Base-by-base conservation (phyloP, 129 eudicot genomes). In the Solidago caesia region DNA sequence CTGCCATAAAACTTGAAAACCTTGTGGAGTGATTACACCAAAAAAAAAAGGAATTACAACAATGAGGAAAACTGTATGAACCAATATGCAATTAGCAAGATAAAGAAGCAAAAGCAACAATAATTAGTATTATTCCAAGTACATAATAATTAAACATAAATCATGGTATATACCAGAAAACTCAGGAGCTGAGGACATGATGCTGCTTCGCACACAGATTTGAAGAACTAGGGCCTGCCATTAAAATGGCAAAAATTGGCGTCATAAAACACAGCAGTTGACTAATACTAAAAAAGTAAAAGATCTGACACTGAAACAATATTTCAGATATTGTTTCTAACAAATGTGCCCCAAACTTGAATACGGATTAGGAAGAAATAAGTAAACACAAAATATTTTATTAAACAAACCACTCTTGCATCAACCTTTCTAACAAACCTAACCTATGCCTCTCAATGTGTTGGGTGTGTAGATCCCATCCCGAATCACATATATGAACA, bases 141-240 rank as follows among this genome's bases (percentile, higher is more conserved):
- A 27, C 55, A 53, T 27, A 45, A 44, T 53, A 13, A 61, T 45
- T 43, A 69, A 43, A 51, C 26, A 77, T 56, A 64, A 55, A 64
- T 6, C 21, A 5, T 52, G 5, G 5, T 33, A 79, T 27, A 56
- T 79, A 79, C 82, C 82, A 2, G 82, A 48, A 72, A 56, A 53
- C 61, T 79, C 82, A 8, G 82, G 68, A 56, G 82, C 73, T 64
- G 82, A 65, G 53, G 82, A 79, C 82, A 79, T 79, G 82, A 72
- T 65, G 82, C 53, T 72, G 82, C 65, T 44, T 72, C 61, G 11
- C 60, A 79, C 59, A 62, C 72, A 25, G 58, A 61, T 41, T 55
- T 71, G 71, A 70, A 49, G 72, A 71, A 62, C 45, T 63, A 27
- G 66, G 48, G 39, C 52, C 82, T 78, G 82, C 44, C 16, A 61